Percentiles rank a stretch among this genome's conserved stretches.
These are phyloP conservation scores for Canavalia gladiata DNA, from an alignment of 306 rosid species.

Conservation along the genomic window DNA sequence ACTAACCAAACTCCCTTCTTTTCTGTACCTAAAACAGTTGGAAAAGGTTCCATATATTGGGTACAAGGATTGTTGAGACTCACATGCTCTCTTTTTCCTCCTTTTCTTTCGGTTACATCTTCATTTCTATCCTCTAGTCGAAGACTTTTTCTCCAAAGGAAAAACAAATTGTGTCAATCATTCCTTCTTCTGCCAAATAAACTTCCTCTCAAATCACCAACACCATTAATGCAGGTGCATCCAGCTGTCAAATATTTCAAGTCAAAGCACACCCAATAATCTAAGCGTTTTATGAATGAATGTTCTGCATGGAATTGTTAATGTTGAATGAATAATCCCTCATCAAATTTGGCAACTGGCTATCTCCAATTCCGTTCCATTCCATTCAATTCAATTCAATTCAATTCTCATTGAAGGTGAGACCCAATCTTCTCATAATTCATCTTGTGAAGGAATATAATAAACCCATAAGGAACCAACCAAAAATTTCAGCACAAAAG, in stretches of 20 bases:
- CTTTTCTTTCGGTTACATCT: conserved; percentile 48
- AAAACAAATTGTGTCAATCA: conserved; percentile 40
- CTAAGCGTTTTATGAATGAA: background rate
- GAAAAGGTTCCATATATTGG: background rate
- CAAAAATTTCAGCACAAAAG: background rate
- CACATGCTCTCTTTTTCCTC: background rate
- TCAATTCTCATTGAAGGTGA: conserved; percentile 25
- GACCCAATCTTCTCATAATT: background rate
- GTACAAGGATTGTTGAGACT: background rate
- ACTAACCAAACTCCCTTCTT: background rate
- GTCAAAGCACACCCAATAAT: background rate
- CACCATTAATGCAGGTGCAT: background rate
- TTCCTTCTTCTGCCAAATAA: conserved; percentile 37
- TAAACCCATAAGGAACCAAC: too few relatives aligned
- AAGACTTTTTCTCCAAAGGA: conserved; percentile 49
- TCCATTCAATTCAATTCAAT: conserved; percentile 5
- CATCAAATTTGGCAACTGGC: background rate
- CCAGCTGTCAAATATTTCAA: conserved; percentile 5
- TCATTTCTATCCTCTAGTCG: conserved; percentile 46
- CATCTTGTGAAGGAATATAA: conserved; percentile 1
- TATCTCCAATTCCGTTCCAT: background rate
- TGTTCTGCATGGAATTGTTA: background rate
- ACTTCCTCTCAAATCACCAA: conserved; percentile 9
- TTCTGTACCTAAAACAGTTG: background rate
- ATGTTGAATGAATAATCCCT: conserved; percentile 9